Conservation (phyloP, 1,284 basidiomycete genomes). For the Omphalotus olearius region DNA sequence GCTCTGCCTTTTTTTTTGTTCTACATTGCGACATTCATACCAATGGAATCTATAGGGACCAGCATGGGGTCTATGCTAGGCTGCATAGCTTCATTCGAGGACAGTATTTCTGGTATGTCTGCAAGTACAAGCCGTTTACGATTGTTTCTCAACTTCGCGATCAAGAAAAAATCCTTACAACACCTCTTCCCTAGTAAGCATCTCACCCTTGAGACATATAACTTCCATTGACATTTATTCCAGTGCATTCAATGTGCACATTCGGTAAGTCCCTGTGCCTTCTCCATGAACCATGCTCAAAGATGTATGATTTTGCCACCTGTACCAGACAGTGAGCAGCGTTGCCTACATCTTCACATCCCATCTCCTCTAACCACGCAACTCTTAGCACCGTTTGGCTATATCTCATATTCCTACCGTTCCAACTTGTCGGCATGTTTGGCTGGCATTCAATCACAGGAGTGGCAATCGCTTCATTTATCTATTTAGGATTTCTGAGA, state of each 20-base stretch:
- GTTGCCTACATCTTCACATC: neutral
- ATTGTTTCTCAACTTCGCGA: neutral
- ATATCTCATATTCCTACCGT: conserved; percentile 65
- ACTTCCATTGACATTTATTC: neutral
- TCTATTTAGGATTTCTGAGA: conserved; percentile 62
- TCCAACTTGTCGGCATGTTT: conserved; percentile 58
- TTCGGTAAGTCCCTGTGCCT: conserved; percentile 30
- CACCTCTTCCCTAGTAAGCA: conserved; percentile 59
- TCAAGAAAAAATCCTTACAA: conserved; percentile 57
- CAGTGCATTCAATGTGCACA: conserved; percentile 60
- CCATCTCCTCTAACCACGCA: neutral
- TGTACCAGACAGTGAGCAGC: conserved; percentile 27
- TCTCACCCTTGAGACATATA: neutral
- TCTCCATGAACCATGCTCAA: neutral
- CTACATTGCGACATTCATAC: neutral
- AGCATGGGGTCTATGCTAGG: conserved; percentile 49
- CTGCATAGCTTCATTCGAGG: conserved; percentile 47
- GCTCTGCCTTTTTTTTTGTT: conserved; percentile 12
- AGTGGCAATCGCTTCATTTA: conserved; percentile 57
- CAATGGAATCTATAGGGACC: conserved; percentile 33
- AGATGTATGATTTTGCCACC: neutral
- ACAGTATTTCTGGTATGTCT: conserved; percentile 33
- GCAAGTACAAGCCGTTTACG: conserved; percentile 27
- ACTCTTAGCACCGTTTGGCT: conserved; percentile 56
- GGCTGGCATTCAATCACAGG: conserved; percentile 57